phyloP scores from a whole-genome alignment of 1,284 basidiomycete species.

The Ustilago sp. region DNA sequence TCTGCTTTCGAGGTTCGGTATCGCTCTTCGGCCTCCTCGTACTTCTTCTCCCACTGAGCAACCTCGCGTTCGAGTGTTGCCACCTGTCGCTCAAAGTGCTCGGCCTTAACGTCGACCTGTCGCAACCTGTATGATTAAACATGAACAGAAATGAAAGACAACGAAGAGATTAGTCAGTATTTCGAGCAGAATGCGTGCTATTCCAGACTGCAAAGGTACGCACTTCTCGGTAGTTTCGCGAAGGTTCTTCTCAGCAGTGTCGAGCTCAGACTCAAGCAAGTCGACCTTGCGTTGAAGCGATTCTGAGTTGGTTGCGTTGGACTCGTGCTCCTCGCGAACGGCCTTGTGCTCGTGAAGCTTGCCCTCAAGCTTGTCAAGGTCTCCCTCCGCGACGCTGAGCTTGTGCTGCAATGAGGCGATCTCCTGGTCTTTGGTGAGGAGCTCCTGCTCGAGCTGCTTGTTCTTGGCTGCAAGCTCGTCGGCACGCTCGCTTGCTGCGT shows the following conservation, averaged over 20 bases:
- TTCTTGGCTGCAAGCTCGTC: conserved; percentile 66
- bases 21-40: conserved; percentile 83
- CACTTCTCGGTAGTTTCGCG: conserved; percentile 98
- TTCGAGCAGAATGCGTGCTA: not conserved
- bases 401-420: conserved; percentile 85
- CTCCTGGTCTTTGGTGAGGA: conserved; percentile 89
- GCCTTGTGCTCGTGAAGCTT: conserved; percentile 80
- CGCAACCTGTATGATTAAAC: conserved; percentile 78
- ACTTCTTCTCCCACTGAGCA: conserved; percentile 93
- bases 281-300: conserved; percentile 85
- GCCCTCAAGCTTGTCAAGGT: conserved; percentile 82
- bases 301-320: conserved; percentile 81
- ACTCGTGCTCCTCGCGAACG: conserved; percentile 79
- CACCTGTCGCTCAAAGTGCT: conserved; percentile 96
- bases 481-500: conserved; percentile 74
- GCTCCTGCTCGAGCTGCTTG: conserved; percentile 77
- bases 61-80: conserved; percentile 89
- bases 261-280: conserved; percentile 93
- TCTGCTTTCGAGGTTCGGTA: conserved; percentile 83
- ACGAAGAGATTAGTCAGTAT: conserved; percentile 9
- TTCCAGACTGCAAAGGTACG: conserved; percentile 68
- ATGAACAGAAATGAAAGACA: not conserved
- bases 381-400: conserved; percentile 77
- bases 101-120: conserved; percentile 98
- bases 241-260: conserved; percentile 93